phyloP scores from a whole-genome alignment of 306 rosid genomes.

The Rosa persica region DNA sequence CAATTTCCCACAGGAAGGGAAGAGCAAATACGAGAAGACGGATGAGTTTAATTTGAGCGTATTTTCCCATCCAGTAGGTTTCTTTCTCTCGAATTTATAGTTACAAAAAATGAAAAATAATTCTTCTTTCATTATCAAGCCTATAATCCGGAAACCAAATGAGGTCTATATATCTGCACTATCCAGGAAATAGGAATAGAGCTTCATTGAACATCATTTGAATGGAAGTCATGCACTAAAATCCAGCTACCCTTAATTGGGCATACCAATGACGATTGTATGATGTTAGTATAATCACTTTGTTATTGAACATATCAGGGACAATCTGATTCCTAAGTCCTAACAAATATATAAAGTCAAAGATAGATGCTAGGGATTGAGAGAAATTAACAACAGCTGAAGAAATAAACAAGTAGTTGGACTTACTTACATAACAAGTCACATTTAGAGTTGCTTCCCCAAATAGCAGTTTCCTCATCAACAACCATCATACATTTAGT shows the following conservation, averaged over 20 bases:
- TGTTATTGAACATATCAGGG: neutral
- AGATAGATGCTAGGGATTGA: neutral
- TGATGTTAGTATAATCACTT: neutral
- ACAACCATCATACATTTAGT: neutral
- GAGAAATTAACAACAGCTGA: constrained; percentile 18
- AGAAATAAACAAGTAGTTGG: constrained; percentile 24
- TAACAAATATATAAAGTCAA: neutral
- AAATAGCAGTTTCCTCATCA: constrained; percentile 1
- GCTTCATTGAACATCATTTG: neutral
- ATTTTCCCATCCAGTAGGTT: neutral
- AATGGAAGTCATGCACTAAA: neutral
- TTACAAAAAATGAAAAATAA: neutral
- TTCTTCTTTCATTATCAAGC: neutral
- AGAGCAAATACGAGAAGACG: neutral
- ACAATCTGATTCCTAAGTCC: neutral
- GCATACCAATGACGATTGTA: neutral
- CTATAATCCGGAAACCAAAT: neutral
- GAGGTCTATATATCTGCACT: neutral
- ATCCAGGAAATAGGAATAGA: neutral
- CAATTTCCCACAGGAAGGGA: neutral
- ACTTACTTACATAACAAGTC: constrained; percentile 21
- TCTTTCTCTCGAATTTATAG: neutral
- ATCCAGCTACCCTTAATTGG: neutral
- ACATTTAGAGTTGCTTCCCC: constrained; percentile 28
- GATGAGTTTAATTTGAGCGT: neutral